Evolutionary conservation across 2,329 filamentous ascomycete genomes (phyloP), one percentile per base, ranked within the genome.

Genomic region (Neofusicoccum umdonicola): DNA sequence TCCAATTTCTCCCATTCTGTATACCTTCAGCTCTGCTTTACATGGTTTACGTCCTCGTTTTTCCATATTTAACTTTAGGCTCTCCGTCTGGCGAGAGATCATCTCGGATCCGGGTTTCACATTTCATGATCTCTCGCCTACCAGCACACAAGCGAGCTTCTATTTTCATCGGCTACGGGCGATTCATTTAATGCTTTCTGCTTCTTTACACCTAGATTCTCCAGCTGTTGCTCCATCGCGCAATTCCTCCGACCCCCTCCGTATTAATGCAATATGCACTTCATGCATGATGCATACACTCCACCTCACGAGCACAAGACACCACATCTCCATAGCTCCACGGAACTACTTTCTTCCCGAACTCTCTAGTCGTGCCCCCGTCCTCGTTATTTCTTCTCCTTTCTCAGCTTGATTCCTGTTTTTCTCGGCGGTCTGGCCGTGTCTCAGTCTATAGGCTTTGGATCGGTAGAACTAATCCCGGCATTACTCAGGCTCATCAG

Each of bases 101-200:
- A 60, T 60, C 56, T 60, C 56, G 56, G 56, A 60, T 48, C 31
- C 42, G n/a, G 56, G 56, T 60, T 60, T 60, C 56, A 60, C 42
- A 57, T 57, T 45, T 57, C 54, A 11, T 57, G 19, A 22, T 42
- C 39, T 57, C 41, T 34, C 54, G 54, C 39, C 22, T 44, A 27
- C 41, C 19, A 44, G 31, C 39, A 19, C 54, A 17, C 39, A 58
- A 42, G 41, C 56, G 56, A 60, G 56, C 56, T 51, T 62, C 47
- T 62, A 62, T 62, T 50, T 62, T 51, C 17, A 51, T 62, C 58
- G 31, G 8, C 42, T 37, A 48, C 57, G 42, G 27, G 17, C 42
- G 27, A 13, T 44, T 57, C 39, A 42, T 44, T 57, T 34, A 42
- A 27, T 31, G 37, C 51, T 27, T 27, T 17, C 48, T 12, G 9